Evolutionary conservation across 148 eudicot species (phyloP).

Genomic region (Silene latifolia): DNA sequence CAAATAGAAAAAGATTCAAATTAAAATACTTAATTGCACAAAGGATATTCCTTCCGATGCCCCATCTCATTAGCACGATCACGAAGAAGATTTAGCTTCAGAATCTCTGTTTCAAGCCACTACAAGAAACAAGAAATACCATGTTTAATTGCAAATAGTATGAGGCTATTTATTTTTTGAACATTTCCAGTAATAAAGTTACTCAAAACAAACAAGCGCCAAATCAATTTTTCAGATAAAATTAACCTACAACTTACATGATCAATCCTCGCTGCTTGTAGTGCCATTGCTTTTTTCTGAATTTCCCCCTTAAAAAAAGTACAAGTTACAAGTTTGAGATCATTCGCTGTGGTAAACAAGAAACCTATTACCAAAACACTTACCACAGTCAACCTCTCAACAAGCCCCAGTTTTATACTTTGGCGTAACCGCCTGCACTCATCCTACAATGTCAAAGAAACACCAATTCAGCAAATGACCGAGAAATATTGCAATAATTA

Average conservation of each 20-base stretch:
- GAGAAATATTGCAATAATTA: not conserved
- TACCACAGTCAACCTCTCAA: conserved; percentile 80
- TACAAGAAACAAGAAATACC: conserved; percentile 30
- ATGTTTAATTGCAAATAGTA: conserved; percentile 5
- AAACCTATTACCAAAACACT: conserved; percentile 19
- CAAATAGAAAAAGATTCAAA: not conserved
- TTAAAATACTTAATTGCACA: conserved; percentile 1
- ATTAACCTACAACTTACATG: conserved; percentile 51
- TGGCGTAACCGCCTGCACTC: conserved; percentile 86
- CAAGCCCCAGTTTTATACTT: conserved; percentile 85
- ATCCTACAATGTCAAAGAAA: conserved; percentile 47
- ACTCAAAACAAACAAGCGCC: not conserved
- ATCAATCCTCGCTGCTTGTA: conserved; percentile 60
- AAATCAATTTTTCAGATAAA: not conserved
- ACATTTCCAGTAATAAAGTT: not conserved
- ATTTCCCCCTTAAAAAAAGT: conserved; percentile 63
- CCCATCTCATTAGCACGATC: conserved; percentile 92
- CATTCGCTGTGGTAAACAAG: not conserved
- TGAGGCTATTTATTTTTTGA: conserved; percentile 7
- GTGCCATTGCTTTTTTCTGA: conserved; percentile 71
- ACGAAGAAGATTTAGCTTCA: conserved; percentile 78
- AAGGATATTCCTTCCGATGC: conserved; percentile 93
- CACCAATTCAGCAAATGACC: conserved; percentile 22
- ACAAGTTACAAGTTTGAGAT: not conserved
- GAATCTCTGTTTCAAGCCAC: conserved; percentile 74